Percentiles rank a stretch among this genome's conserved stretches.
Evolutionary conservation across 2,329 filamentous ascomycete species (phyloP).

Genomic region (Ramularia endophylla): DNA sequence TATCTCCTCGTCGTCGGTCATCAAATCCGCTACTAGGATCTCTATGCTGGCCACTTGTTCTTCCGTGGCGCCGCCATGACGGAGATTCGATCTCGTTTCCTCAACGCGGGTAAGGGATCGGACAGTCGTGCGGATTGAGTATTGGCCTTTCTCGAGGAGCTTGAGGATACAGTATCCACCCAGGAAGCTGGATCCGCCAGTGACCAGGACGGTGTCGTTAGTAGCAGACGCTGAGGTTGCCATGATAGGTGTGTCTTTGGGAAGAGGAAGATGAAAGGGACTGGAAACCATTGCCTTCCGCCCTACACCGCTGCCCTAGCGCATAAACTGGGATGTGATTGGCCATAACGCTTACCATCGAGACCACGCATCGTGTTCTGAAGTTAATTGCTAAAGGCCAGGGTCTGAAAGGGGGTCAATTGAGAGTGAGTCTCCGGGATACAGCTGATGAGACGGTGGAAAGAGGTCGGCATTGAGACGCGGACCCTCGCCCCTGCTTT

Average conservation of each 20-base stretch:
- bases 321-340: too few species aligned
- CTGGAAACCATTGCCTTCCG: too few species aligned
- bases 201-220: conserved; percentile 10
- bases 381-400: too few species aligned
- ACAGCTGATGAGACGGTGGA: too few species aligned
- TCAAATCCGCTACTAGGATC: conserved; percentile 10
- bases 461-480: too few species aligned
- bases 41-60: conserved; percentile 10
- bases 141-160: conserved; percentile 10
- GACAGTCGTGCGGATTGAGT: conserved; percentile 11
- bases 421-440: too few species aligned
- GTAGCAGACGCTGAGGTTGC: conserved; percentile 1
- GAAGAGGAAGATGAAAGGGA: neutral
- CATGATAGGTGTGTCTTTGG: neutral
- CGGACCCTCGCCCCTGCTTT: too few species aligned
- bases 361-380: too few species aligned
- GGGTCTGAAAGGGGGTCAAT: too few species aligned
- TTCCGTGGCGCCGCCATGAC: conserved; percentile 9
- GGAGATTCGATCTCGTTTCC: conserved; percentile 9
- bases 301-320: too few species aligned
- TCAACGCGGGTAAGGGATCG: conserved; percentile 9
- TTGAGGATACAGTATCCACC: conserved; percentile 10
- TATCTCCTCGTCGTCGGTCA: conserved; percentile 7
- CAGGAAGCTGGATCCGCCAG: conserved; percentile 11
- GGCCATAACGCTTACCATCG: too few species aligned